Base-by-base conservation (phyloP, 1,284 basidiomycete species). In the Marasmius fiardii region DNA sequence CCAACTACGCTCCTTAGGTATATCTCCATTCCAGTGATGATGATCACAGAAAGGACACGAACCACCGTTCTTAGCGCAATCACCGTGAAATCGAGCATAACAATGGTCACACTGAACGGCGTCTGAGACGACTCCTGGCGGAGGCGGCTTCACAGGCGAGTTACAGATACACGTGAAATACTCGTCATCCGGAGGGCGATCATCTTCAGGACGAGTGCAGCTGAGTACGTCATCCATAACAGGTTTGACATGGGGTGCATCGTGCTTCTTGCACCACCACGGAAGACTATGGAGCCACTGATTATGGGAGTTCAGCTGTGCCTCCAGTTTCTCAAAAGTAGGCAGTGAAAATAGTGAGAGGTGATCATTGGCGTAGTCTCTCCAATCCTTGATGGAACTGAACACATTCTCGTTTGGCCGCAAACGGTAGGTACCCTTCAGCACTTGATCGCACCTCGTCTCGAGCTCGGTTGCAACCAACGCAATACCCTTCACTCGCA, bases 11-110 rank as follows among this genome's bases (percentile, higher is more conserved):
- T 88, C 81, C 67, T 90, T 91, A 67, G 83, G 82, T 55, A 92
- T 85, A 6, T 85, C 79, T 26, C 90, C 90, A 62, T 92, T 90
- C 90, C 90, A 92, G 63, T 92, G 90, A 60, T 90, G 86, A 62
- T 92, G 89, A 61, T 92, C 90, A 63, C 90, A 92, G 74, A 92
- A 92, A 0, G 90, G 90, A 66, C 90, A 92, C 7, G 90, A 92
- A 35, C 90, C 90, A n/a, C 90, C 90, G 61, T 86, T 90, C 60
- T 85, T 85, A 11, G 89, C 90, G 61, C 90, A 92, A 54, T 84
- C 78, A 18, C 88, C 90, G 61, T 92, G 90, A 71, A 92, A 92
- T 52, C 89, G 76, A 43, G 90, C 90, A 66, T 81, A 88, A 61
- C 90, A 92, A 63, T 92, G 90, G 65, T 92, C 90, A 66, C 90